Percentiles rank a stretch among this genome's conserved stretches.
These are phyloP conservation scores for Volutella citrinella DNA, from an alignment of 2,329 filamentous ascomycete genomes.

Conservation along the genomic window DNA sequence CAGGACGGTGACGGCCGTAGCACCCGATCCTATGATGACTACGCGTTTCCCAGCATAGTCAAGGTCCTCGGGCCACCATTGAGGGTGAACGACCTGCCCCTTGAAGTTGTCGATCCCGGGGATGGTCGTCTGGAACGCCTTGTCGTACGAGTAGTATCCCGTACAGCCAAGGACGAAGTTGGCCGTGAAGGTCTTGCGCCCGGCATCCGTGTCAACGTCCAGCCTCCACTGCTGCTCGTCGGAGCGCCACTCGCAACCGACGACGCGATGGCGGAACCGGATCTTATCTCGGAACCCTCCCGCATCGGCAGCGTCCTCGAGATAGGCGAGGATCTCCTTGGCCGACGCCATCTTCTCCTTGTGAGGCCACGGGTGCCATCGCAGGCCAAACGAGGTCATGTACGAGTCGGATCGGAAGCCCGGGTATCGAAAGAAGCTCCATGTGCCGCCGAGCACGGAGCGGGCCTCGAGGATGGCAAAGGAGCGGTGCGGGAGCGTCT, in stretches of 20 bases:
- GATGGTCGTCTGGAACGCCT: constrained; percentile 58
- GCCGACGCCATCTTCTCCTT: constrained; percentile 50
- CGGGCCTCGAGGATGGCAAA: constrained; percentile 69
- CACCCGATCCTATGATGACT: constrained; percentile 72
- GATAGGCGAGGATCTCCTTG: constrained; percentile 50
- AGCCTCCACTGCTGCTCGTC: constrained; percentile 55
- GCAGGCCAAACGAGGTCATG: constrained; percentile 61
- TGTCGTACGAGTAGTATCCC: constrained; percentile 72
- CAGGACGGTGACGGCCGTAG: constrained; percentile 75
- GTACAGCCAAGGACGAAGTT: constrained; percentile 56
- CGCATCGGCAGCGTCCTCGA: constrained; percentile 47
- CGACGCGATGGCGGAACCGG: constrained; percentile 47
- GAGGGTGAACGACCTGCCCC: constrained; percentile 64
- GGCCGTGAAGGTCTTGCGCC: constrained; percentile 36
- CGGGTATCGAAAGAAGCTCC: constrained; percentile 75
- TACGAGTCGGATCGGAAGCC: constrained; percentile 67
- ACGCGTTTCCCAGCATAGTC: constrained; percentile 66
- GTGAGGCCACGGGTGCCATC: constrained; percentile 69
- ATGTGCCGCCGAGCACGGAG: constrained; percentile 68
- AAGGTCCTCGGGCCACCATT: constrained; percentile 72
- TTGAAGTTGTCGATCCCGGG: constrained; percentile 66
- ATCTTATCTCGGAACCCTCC: constrained; percentile 55
- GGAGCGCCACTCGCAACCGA: constrained; percentile 51
- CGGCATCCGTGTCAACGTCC: constrained; percentile 34
- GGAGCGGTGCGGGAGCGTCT: constrained; percentile 49